Evolutionary conservation across 2,329 filamentous ascomycete species (phyloP), one percentile per base, ranked within the genome.

Genomic region (Chalaropsis thielavioides): DNA sequence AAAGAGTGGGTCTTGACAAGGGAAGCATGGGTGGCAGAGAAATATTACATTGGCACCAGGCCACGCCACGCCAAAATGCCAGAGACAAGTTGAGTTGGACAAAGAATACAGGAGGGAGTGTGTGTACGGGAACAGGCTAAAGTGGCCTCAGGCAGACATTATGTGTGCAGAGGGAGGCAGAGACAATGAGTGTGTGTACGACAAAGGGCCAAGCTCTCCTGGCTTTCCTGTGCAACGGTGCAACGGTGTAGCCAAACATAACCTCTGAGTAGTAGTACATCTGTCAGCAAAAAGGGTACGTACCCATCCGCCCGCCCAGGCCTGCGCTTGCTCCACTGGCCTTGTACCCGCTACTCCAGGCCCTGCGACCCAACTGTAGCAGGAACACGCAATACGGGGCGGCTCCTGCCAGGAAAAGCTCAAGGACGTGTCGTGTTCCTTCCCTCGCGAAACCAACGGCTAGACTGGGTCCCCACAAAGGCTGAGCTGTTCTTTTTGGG

Each of bases 401-500:
- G 54, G 54, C 27, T 58, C 27, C 54, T 58, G 54, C 54, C 54
- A 38, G 38, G 38, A 54, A 58, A 58, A 58, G 54, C 54, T 58
- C 27, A 19, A 17, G 31, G 54, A 58, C 54, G 54, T 62, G 60
- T 62, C 17, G 38, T 62, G 60, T 62, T 62, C 60, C 60, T 62
- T 62, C 60, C 60, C 24, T 62, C 60, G 41, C 8, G 56, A 31
- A 38, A 59, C 60, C 17, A 22, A 22, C 41, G 41, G 35, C 15
- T 43, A 38, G 62, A 61, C 58, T 60, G 58, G 27, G 59, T 38
- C 24, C 24, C 64, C 41, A 61, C 17, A 66, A 66, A 66, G 64
- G 64, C 64, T 63, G 31, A 66, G 61, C 64, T 66, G 64, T 66
- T 46, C 41, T 63, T 63, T 62, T 63, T 40, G 31, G 61, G 31